phyloP scores from a whole-genome alignment of 192 early-diverging fungal genomes.

The Entomortierella parvispora region DNA sequence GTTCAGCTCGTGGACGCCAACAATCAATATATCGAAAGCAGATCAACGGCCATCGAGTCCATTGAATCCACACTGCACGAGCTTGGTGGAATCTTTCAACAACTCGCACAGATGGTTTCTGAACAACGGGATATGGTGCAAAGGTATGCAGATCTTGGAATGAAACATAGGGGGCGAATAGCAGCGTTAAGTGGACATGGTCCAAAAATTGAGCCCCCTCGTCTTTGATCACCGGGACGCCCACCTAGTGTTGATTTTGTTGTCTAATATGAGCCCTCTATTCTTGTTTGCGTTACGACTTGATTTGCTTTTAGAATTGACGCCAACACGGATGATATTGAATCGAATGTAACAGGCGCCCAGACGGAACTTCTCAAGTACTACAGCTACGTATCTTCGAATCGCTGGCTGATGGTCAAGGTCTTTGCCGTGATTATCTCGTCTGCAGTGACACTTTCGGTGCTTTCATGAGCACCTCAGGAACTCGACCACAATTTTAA shows the following conservation, averaged over 20 bases:
- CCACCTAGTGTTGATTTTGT: too few relatives aligned
- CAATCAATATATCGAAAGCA: slow-evolving; percentile 88
- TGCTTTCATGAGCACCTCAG: slow-evolving; percentile 18
- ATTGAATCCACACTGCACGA: slow-evolving; percentile 98
- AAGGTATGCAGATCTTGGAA: slow-evolving; percentile 50
- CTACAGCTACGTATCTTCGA: slow-evolving; percentile 91
- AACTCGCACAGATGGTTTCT: slow-evolving; percentile 87
- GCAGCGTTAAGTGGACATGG: neutral
- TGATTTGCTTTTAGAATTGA: slow-evolving; percentile 93
- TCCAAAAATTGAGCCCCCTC: too few relatives aligned
- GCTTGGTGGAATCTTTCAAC: slow-evolving; percentile 90
- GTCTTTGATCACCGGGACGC: too few relatives aligned
- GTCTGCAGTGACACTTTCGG: slow-evolving; percentile 54
- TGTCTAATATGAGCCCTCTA: too few relatives aligned
- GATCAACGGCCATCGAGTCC: slow-evolving; percentile 91
- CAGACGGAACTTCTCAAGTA: slow-evolving; percentile 92
- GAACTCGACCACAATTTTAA: neutral
- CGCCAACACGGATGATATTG: slow-evolving; percentile 91
- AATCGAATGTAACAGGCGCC: slow-evolving; percentile 90
- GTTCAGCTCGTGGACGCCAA: slow-evolving; percentile 69
- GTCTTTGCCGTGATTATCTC: slow-evolving; percentile 90
- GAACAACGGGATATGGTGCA: slow-evolving; percentile 92
- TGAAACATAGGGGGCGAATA: neutral
- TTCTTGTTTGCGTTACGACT: too few relatives aligned
- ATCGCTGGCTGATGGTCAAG: slow-evolving; percentile 96